Evolutionary conservation across 2,329 filamentous ascomycete genomes (phyloP), one percentile per base, ranked within the genome.

Genomic region (Ophiostoma montium): DNA sequence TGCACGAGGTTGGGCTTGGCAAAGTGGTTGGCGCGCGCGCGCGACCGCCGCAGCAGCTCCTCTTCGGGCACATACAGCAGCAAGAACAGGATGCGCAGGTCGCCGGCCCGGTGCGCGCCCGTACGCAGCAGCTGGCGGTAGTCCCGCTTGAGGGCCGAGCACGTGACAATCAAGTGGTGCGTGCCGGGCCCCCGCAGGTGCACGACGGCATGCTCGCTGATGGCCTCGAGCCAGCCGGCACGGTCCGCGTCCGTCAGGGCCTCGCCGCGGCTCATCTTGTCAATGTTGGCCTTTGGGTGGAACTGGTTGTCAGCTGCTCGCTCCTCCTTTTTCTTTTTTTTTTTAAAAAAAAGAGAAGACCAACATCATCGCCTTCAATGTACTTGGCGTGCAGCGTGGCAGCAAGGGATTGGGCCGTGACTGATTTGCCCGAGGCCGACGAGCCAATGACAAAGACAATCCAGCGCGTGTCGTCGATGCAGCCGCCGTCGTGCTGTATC

Each of bases 71-170:
- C 80, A 51, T 75, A 71, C 19, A 89, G 72, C 61, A 83, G 87
- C 45, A 88, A 70, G 55, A 88, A 88, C 58, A 86, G 80, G 31
- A 88, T 70, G 33, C 70, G 68, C 12, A 80, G 69, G 18, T 70
- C 68, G 15, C 70, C 70, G 43, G 71, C 67, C 54, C 72, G 68
- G 57, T 76, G 76, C 5, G 72, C 70, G 2, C 76, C 76, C 7
- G 75, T 67, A 18, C 78, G 72, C 57, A 82, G 74, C 31, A 80
- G 70, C 53, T 87, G 82, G 51, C 84, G 78, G 67, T 88, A 89
- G 62, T 82, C 83, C 55, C 78, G 77, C 65, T 87, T 87, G 16
- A 89, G 69, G 0, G 84, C 84, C n/a, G 81, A 86, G 68, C 84
- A 89, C 46, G 84, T 86, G 49, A 88, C 75, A 48, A 88, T 77